Conservation (phyloP, 331 rosid genomes). For the Rosa hybrid region DNA sequence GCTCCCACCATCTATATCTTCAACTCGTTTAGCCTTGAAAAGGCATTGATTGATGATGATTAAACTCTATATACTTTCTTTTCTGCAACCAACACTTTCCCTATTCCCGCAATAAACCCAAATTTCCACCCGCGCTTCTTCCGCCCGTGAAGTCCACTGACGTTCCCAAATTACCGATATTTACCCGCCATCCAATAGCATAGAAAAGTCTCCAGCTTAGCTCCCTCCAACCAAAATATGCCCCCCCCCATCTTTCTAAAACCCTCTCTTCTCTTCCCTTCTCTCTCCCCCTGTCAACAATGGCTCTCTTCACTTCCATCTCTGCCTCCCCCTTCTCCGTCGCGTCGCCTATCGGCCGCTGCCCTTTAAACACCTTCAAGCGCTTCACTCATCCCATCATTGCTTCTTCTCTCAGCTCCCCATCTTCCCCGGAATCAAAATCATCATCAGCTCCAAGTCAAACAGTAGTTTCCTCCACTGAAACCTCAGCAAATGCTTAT, state of each 20-base stretch:
- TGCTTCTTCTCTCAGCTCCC: conserved; percentile 70
- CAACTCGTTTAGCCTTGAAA: too few relatives aligned
- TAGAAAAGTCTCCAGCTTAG: background rate
- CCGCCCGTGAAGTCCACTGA: background rate
- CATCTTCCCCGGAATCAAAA: conserved; percentile 58
- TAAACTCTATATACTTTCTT: too few relatives aligned
- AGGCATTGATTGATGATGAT: too few relatives aligned
- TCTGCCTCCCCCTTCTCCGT: conserved; percentile 37
- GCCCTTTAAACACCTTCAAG: conserved; percentile 22
- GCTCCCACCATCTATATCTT: too few relatives aligned
- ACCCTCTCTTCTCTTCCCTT: background rate
- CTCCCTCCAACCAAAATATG: background rate
- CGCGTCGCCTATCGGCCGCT: conserved; percentile 29
- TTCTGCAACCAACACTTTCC: too few relatives aligned
- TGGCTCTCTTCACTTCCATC: conserved; percentile 66
- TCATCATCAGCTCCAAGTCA: conserved; percentile 38
- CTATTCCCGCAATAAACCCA: too few relatives aligned
- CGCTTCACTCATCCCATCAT: conserved; percentile 23
- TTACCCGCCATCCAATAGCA: conserved; percentile 12
- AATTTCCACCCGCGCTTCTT: too few relatives aligned
- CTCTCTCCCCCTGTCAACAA: conserved; percentile 19
- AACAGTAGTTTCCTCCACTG: conserved; percentile 37
- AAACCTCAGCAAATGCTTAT: conserved; percentile 39
- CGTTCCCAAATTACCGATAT: conserved; percentile 19
- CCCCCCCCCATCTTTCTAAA: conserved; percentile 4